Evolutionary conservation across 257 asterid genomes (phyloP).

Genomic region (Solanum stenotomum): DNA sequence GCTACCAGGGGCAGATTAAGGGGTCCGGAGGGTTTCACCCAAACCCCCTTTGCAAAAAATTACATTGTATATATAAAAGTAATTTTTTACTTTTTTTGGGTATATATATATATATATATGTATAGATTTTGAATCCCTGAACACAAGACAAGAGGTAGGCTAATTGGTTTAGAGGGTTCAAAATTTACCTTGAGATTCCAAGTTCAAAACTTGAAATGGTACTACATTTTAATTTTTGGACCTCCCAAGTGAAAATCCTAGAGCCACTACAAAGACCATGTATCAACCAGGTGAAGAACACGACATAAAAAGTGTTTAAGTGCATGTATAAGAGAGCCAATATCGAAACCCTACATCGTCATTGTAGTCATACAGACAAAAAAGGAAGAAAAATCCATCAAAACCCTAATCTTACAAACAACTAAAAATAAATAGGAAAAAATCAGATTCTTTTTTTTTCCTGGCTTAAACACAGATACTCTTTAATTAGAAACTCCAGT

Average conservation of each 20-base stretch:
- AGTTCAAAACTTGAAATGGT: not conserved
- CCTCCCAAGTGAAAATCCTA: not conserved
- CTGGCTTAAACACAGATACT: not conserved
- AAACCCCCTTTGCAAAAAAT: not conserved
- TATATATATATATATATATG: not conserved
- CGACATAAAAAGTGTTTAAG: not conserved
- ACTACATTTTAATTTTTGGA: not conserved
- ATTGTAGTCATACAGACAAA: not conserved
- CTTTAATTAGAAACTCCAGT: not conserved
- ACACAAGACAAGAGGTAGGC: not conserved
- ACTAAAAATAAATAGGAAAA: not conserved
- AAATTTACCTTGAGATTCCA: not conserved
- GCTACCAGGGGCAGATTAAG: not conserved
- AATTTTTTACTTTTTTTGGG: not conserved
- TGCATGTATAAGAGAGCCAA: not conserved
- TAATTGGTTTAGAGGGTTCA: not conserved
- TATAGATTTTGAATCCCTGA: not conserved
- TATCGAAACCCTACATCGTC: not conserved
- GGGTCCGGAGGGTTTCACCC: not conserved
- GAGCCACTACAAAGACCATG: not conserved
- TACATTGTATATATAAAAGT: not conserved
- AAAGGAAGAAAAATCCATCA: not conserved
- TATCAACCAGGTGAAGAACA: not conserved
- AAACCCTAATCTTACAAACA: slow-evolving; percentile 14
- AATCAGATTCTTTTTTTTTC: not conserved